Evolutionary conservation across 2,329 filamentous ascomycete genomes (phyloP).

Genomic region (Alternaria alternata): DNA sequence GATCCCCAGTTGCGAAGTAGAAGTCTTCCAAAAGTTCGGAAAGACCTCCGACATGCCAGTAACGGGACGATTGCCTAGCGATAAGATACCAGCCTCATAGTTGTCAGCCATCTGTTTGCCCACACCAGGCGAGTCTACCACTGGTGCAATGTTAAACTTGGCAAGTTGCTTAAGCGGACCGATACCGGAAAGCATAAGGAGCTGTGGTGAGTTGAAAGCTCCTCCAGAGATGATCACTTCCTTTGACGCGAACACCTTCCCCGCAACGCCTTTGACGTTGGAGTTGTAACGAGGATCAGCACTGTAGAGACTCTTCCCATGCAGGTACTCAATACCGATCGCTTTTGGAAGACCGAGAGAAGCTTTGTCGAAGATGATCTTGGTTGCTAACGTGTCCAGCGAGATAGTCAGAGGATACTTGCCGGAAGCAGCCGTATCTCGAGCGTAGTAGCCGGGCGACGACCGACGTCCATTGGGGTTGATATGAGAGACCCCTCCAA

Average conservation of each 20-base stretch:
- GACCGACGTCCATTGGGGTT: not conserved
- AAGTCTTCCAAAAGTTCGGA: too few relatives aligned
- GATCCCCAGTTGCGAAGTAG: too few relatives aligned
- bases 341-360: conserved; percentile 55
- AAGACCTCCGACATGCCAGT: too few relatives aligned
- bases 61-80: too few relatives aligned
- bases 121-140: too few relatives aligned
- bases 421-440: not conserved
- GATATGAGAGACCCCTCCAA: not conserved
- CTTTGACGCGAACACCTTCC: conserved; percentile 24
- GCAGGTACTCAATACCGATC: conserved; percentile 50
- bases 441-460: not conserved
- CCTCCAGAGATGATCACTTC: conserved; percentile 51
- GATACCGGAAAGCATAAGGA: conserved; percentile 36
- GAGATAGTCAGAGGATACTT: conserved; percentile 62
- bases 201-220: conserved; percentile 68
- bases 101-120: too few relatives aligned
- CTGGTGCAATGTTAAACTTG: too few relatives aligned
- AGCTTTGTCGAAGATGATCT: not conserved
- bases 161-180: too few relatives aligned
- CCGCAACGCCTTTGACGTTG: conserved; percentile 36
- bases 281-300: conserved; percentile 49
- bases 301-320: conserved; percentile 45
- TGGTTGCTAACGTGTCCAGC: conserved; percentile 25
- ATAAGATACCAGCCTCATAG: too few relatives aligned